phyloP scores from a whole-genome alignment of 1,139 yeast genomes.

The Magnusiomyces sp. region DNA sequence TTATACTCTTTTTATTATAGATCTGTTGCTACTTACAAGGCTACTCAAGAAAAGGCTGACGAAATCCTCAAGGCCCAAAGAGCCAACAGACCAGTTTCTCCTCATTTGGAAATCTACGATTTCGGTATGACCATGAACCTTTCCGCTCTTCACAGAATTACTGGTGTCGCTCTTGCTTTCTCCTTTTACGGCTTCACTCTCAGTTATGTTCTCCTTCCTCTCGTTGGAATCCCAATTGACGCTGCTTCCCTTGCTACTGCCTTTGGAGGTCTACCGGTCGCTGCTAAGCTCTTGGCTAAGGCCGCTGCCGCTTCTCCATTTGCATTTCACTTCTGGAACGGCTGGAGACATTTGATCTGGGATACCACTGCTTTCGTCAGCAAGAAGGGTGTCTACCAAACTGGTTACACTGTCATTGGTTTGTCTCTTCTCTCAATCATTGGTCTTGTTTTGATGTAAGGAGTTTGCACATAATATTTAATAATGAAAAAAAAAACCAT shows the following conservation, averaged over 20 bases:
- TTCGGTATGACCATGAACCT: conserved; percentile 80
- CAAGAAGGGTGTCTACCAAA: conserved; percentile 79
- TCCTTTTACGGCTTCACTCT: conserved; percentile 66
- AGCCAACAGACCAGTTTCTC: conserved; percentile 80
- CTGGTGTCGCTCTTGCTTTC: conserved; percentile 76
- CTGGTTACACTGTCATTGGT: conserved; percentile 80
- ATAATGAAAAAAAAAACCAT: not conserved
- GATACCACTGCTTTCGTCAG: conserved; percentile 75
- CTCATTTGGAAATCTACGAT: conserved; percentile 81
- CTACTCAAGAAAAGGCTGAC: conserved; percentile 57
- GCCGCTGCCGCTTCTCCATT: conserved; percentile 72
- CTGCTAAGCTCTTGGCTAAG: conserved; percentile 55
- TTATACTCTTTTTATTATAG: conserved; percentile 23
- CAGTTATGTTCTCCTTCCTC: conserved; percentile 62
- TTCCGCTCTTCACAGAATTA: conserved; percentile 77
- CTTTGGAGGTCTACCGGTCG: conserved; percentile 47
- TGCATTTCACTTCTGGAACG: conserved; percentile 77
- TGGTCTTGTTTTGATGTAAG: conserved; percentile 30
- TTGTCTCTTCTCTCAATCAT: conserved; percentile 60
- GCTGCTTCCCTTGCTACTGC: conserved; percentile 47
- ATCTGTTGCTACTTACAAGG: conserved; percentile 46
- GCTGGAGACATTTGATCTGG: conserved; percentile 90
- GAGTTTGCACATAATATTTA: too few relatives aligned
- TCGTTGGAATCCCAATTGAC: conserved; percentile 52
- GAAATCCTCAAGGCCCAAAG: conserved; percentile 74